Conservation (phyloP, 1,139 yeast genomes). For the Suhomyces choctaworum region DNA sequence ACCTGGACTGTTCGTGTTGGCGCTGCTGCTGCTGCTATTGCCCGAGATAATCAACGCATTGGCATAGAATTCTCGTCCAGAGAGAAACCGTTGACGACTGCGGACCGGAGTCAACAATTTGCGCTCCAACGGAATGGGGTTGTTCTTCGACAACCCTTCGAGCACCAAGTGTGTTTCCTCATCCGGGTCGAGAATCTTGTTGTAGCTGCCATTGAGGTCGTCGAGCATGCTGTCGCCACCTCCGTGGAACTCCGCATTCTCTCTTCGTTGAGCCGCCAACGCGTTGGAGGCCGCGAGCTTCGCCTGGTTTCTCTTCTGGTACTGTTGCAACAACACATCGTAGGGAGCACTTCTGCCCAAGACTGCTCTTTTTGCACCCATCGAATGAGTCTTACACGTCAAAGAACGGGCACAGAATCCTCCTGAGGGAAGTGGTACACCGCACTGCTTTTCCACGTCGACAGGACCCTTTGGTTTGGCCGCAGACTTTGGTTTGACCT, state of each 20-base stretch:
- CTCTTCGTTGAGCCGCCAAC: slow-evolving; percentile 55
- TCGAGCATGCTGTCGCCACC: slow-evolving; percentile 24
- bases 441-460: slow-evolving; percentile 94
- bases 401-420: slow-evolving; percentile 92
- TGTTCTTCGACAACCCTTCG: slow-evolving; percentile 83
- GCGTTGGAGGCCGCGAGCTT: slow-evolving; percentile 83
- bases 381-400: slow-evolving; percentile 95
- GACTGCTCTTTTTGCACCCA: slow-evolving; percentile 97
- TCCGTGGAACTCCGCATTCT: slow-evolving; percentile 45
- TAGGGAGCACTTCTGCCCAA: slow-evolving; percentile 91
- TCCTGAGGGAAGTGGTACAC: slow-evolving; percentile 90
- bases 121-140: slow-evolving; percentile 81
- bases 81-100: slow-evolving; percentile 67
- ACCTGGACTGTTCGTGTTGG: slow-evolving; percentile 16
- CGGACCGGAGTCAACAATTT: slow-evolving; percentile 71
- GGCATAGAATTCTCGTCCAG: slow-evolving; percentile 84
- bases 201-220: slow-evolving; percentile 22
- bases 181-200: slow-evolving; percentile 61
- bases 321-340: slow-evolving; percentile 82
- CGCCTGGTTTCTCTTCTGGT: slow-evolving; percentile 90
- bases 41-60: slow-evolving; percentile 50
- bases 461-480: slow-evolving; percentile 78
- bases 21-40: slow-evolving; percentile 22
- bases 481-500: slow-evolving; percentile 50
- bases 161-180: slow-evolving; percentile 93